Evolutionary conservation across 495 filamentous ascomycete species (phyloP).

Genomic region (Trichoderma gamsii): DNA sequence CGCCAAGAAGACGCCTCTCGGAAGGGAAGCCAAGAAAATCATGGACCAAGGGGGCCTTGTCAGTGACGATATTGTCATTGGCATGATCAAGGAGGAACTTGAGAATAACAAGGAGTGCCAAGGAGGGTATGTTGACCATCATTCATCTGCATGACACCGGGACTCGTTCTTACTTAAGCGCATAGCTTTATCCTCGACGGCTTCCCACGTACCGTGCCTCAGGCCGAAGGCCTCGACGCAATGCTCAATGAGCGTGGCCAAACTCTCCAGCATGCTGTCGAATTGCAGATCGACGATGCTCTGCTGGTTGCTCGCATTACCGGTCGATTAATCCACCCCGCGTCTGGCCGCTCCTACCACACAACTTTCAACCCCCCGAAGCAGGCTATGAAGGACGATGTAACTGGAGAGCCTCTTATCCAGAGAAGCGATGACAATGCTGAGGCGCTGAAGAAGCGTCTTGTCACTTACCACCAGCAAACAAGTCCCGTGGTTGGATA

Average conservation of each 20-base stretch:
- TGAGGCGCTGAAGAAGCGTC: conserved; percentile 91
- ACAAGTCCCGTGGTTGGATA: conserved; percentile 87
- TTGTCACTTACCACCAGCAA: conserved; percentile 90
- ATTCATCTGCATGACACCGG: neutral
- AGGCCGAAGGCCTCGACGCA: conserved; percentile 87
- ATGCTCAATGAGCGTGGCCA: conserved; percentile 73
- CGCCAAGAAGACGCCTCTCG: conserved; percentile 92
- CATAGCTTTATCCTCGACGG: conserved; percentile 95
- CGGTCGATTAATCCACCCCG: conserved; percentile 90
- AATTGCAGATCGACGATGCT: conserved; percentile 92
- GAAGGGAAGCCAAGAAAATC: conserved; percentile 98
- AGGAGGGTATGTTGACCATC: conserved; percentile 64
- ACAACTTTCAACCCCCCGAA: conserved; percentile 98
- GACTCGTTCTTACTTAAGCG: neutral
- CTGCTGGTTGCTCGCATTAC: conserved; percentile 95
- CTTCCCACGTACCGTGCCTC: conserved; percentile 92
- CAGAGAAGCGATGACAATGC: conserved; percentile 97
- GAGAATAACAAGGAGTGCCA: conserved; percentile 91
- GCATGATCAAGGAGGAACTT: conserved; percentile 97
- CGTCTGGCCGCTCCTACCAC: conserved; percentile 94
- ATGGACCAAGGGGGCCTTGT: conserved; percentile 98
- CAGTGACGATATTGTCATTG: conserved; percentile 97
- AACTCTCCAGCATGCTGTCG: conserved; percentile 85
- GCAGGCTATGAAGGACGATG: conserved; percentile 85
- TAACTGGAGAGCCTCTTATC: conserved; percentile 94